Percentiles rank a stretch among this genome's conserved stretches.
Evolutionary conservation across 2,329 filamentous ascomycete species (phyloP).

Genomic region (Orbilia ellipsospora): DNA sequence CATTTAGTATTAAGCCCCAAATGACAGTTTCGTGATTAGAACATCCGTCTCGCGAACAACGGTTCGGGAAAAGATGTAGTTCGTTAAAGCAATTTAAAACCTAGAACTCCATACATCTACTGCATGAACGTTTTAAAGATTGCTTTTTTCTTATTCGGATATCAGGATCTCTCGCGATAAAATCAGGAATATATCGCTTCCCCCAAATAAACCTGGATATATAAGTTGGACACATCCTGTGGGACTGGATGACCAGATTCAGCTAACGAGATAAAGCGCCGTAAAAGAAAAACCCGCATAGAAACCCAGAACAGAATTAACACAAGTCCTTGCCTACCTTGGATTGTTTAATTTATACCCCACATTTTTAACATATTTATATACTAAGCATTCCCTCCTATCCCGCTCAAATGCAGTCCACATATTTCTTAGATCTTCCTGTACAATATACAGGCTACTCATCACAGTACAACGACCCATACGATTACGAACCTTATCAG

Average conservation of each 20-base stretch:
- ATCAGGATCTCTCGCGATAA: constrained; percentile 19
- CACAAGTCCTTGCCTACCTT: constrained; percentile 16
- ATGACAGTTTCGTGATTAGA: constrained; percentile 3
- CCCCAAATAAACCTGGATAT: constrained; percentile 30
- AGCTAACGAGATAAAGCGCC: constrained; percentile 13
- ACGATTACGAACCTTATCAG: constrained; percentile 25
- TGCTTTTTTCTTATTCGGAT: constrained; percentile 26
- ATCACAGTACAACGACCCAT: constrained; percentile 31
- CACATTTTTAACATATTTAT: constrained; percentile 49
- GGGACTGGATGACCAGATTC: constrained; percentile 30
- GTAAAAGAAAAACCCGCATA: constrained; percentile 7
- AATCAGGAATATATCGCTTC: constrained; percentile 24
- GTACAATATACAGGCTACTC: constrained; percentile 39
- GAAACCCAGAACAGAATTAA: constrained; percentile 10
- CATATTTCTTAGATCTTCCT: constrained; percentile 26
- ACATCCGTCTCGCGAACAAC: constrained; percentile 10
- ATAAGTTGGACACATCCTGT: constrained; percentile 42
- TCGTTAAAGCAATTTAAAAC: constrained; percentile 22
- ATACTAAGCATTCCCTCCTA: constrained; percentile 27
- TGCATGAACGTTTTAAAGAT: constrained; percentile 14
- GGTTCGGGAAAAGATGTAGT: constrained; percentile 17
- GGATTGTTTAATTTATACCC: constrained; percentile 39
- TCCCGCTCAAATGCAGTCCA: constrained; percentile 45
- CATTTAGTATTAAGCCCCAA: constrained; percentile 15
- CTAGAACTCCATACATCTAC: constrained; percentile 10